phyloP scores from a whole-genome alignment of 768 basidiomycete species.

The Leccinum longicurvipes region DNA sequence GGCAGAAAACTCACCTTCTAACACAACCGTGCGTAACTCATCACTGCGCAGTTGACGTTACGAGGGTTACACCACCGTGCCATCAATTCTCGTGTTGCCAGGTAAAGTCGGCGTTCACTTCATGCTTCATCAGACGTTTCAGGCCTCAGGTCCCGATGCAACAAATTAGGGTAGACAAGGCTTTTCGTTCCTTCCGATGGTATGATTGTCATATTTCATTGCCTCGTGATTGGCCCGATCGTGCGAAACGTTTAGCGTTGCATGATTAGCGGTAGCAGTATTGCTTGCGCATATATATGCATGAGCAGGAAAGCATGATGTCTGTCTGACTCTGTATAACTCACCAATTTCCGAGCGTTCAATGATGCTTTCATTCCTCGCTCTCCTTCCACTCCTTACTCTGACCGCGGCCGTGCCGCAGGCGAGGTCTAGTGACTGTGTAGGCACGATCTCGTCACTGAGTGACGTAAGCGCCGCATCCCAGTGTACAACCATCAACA shows the following conservation, averaged over 20 bases:
- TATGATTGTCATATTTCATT: not conserved
- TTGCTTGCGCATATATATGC: not conserved
- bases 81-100: not conserved
- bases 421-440: constrained; percentile 30
- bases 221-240: not conserved
- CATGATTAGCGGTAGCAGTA: not conserved
- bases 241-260: not conserved
- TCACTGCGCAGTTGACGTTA: not conserved
- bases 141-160: too few relatives aligned
- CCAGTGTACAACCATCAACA: constrained; percentile 54
- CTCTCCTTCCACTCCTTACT: constrained; percentile 17
- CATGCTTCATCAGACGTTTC: not conserved
- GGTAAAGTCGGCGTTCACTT: not conserved
- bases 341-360: not conserved
- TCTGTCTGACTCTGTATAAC: not conserved
- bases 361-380: constrained; percentile 9
- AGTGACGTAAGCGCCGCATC: constrained; percentile 49
- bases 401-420: constrained; percentile 14
- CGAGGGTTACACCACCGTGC: not conserved
- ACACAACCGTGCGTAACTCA: not conserved
- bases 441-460: constrained; percentile 54
- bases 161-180: not conserved
- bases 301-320: not conserved
- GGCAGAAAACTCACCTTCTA: not conserved
- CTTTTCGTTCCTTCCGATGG: not conserved